Evolutionary conservation across 2,329 filamentous ascomycete species (phyloP), one percentile per base, ranked within the genome.

Genomic region (Stagonosporopsis cucurbitacearum): DNA sequence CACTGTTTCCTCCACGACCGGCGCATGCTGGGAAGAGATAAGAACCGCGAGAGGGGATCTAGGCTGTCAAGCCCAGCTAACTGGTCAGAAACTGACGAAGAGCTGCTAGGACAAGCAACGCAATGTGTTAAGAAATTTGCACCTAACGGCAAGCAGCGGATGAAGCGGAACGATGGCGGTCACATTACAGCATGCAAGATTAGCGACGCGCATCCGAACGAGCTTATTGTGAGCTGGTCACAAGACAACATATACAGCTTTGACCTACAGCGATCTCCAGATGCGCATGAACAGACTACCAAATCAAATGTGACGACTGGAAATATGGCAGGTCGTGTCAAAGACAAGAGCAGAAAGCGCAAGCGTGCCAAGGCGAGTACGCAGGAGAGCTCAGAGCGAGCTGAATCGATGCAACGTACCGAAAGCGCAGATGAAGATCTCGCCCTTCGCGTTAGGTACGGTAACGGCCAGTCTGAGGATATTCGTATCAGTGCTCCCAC

Each of bases 101-200:
- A 85, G 45, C 49, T 78, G 12, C 81, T 88, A 73, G 78, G 78
- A 4, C 78, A 84, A 63, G 86, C 86, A 5, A 89, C 87, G 4
- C 80, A 82, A 58, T 89, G 87, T 68, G 87, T 89, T 25, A 81
- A 84, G 54, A 84, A 86, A 58, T 89, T 89, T 68, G 86, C 86
- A 12, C 86, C 86, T 1, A 77, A 82, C 55, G 84, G 86, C n/a
- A 81, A 84, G 71, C 77, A 75, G 60, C 76, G 74, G 36, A 84
- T 84, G 80, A 72, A 77, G 52, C 77, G 78, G 40, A 78, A 76
- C 53, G 84, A 87, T 50, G 82, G 82, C 57, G 84, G 86, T 4
- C 86, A 89, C 63, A 89, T 89, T 65, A 89, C 87, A 2, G 86
- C 87, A 15, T 88, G 86, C 73, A 89, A 88, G 73, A 89, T 89